Base-by-base conservation (phyloP, 1,284 basidiomycete genomes). In the Ustilago crameri region DNA sequence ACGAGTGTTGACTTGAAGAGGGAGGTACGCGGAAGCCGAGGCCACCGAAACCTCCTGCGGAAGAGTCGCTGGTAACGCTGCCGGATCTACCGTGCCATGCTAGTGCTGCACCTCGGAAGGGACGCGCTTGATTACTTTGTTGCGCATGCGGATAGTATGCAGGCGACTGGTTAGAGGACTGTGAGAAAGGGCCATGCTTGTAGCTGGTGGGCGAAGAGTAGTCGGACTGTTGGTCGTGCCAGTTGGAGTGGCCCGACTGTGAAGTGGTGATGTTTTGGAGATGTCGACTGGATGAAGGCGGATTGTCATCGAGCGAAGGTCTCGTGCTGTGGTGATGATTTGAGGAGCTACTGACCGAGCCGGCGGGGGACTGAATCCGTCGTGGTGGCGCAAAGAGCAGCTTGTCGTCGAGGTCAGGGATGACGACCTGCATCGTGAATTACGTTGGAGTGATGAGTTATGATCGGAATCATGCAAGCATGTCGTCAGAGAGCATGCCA, bases 341-440 rank as follows among this genome's bases (percentile, higher is more conserved):
- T 34, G 45, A 59, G 14, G 58, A 54, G 49, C 42, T 49, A 22
- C 26, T n/a, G 22, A 54, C 53, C 14, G 61, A 53, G 12, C 45
- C 63, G 14, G 64, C 26, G 1, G 64, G 61, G 15, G 75, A 60
- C n/a, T 69, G 55, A 20, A 53, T 45, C 4, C 52, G 46, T 14
- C 64, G 64, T 18, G 59, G 55, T n/a, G 63, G 69, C 22, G 55
- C 63, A 24, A 76, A 64, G 22, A 63, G 35, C 43, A 78, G 63
- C 42, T 78, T 79, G 27, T 77, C 80, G 44, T 82, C 80, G 34
- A 82, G 58, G 55, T 82, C 80, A 1, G 80, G 80, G 22, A 82
- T 81, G 35, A 78, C 72, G 40, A 82, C 78, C 67, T 82, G 79
- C 66, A 73, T 73, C n/a, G 32, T 54, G 51, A 26, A 3, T n/a